These are phyloP conservation scores for Neckera pumila DNA, from an alignment of 225 moss, liverwort and hornwort species.

Conservation along the genomic window DNA sequence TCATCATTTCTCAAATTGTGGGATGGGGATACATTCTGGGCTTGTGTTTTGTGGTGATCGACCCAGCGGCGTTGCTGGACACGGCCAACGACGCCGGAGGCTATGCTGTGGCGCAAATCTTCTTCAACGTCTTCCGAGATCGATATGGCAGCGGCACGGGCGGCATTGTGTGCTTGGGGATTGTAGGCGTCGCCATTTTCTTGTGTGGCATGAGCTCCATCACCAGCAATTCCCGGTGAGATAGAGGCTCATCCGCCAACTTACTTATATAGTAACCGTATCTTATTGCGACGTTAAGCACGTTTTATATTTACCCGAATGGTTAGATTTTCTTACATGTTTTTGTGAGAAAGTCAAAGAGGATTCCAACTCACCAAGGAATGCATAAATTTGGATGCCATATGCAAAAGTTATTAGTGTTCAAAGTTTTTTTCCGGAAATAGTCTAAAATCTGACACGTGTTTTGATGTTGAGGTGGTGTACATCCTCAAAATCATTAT, in stretches of 20 bases:
- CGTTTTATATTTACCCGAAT: neutral
- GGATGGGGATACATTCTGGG: constrained; percentile 81
- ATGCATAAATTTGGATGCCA: neutral
- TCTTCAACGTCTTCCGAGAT: constrained; percentile 57
- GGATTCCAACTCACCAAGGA: neutral
- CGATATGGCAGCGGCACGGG: constrained; percentile 72
- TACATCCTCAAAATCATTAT: neutral
- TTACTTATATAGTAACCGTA: neutral
- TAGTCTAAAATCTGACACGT: neutral
- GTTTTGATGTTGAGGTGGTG: neutral
- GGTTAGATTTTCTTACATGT: neutral
- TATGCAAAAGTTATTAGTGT: neutral
- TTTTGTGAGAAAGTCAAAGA: neutral
- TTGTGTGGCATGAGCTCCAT: constrained; percentile 74
- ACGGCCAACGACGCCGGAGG: constrained; percentile 54
- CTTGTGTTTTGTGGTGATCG: constrained; percentile 58
- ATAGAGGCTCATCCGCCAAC: neutral
- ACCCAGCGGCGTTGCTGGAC: constrained; percentile 50
- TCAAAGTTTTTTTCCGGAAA: neutral
- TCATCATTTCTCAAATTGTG: constrained; percentile 57
- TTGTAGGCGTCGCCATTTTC: constrained; percentile 64
- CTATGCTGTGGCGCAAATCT: constrained; percentile 81
- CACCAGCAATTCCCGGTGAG: constrained; percentile 87
- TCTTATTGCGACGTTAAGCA: neutral
- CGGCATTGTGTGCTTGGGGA: constrained; percentile 80